Percentiles rank a stretch among this genome's conserved stretches.
Evolutionary conservation across 2,329 filamentous ascomycete genomes (phyloP).

Genomic region (Stenocarpella maydis): DNA sequence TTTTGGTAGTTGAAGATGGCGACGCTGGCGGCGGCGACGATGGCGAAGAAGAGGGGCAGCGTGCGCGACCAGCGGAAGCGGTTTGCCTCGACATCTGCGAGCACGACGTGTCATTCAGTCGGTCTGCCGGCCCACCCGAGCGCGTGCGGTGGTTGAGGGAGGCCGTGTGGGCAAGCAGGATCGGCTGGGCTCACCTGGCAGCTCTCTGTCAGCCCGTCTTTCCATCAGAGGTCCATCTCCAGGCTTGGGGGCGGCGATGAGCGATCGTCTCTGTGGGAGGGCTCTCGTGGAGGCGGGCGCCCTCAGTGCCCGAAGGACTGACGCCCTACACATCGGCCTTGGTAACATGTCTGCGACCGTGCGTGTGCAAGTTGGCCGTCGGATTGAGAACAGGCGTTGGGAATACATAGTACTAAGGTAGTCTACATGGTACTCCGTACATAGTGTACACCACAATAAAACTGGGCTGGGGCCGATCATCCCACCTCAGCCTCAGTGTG

Average conservation of each 20-base stretch:
- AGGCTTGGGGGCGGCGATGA: constrained; percentile 63
- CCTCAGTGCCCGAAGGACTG: constrained; percentile 27
- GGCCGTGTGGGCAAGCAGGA: not conserved
- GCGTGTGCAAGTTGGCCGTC: constrained; percentile 7
- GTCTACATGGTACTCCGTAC: too few relatives aligned
- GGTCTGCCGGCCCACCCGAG: not conserved
- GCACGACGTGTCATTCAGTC: not conserved
- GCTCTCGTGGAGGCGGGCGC: constrained; percentile 23
- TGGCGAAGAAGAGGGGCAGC: constrained; percentile 79
- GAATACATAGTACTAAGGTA: too few relatives aligned
- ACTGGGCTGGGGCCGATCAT: constrained; percentile 33
- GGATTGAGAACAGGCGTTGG: not conserved
- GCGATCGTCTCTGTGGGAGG: constrained; percentile 51
- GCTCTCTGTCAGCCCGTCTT: constrained; percentile 70
- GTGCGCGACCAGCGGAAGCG: constrained; percentile 73
- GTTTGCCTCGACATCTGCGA: constrained; percentile 51
- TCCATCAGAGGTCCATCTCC: constrained; percentile 72
- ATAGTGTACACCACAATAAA: too few relatives aligned
- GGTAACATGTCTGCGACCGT: constrained; percentile 32
- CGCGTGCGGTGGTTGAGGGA: not conserved
- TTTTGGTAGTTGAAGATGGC: constrained; percentile 99
- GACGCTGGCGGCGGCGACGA: constrained; percentile 75
- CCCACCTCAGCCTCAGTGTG: constrained; percentile 25
- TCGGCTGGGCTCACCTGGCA: constrained; percentile 62
- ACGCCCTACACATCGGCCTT: constrained; percentile 32